A percentile compares a stretch with the other conserved stretches of the same genome.
These are phyloP conservation scores for Xylaria palmicola DNA, from an alignment of 495 filamentous ascomycete species.

Conservation along the genomic window DNA sequence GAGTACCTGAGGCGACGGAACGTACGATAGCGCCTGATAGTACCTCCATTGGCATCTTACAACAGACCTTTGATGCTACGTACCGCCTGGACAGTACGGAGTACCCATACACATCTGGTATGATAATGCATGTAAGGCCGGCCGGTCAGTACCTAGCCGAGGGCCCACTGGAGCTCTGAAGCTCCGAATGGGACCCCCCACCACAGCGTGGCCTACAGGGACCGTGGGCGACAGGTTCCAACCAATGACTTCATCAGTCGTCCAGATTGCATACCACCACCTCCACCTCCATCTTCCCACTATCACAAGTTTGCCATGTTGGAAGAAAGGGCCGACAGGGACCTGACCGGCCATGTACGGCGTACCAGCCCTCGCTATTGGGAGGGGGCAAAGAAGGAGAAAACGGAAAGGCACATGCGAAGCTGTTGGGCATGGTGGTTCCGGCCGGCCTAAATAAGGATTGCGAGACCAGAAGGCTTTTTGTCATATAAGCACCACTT, in stretches of 20 bases:
- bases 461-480: neutral
- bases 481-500: conserved; percentile 4
- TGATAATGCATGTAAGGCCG: too few relatives aligned
- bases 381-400: neutral
- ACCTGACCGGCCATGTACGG: neutral
- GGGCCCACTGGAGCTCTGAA: neutral
- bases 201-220: neutral
- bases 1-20: conserved; percentile 2
- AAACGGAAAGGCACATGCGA: conserved; percentile 28
- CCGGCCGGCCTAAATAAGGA: conserved; percentile 9
- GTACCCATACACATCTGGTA: too few relatives aligned
- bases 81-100: too few relatives aligned
- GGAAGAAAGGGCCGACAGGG: neutral
- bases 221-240: neutral
- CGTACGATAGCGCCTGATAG: neutral
- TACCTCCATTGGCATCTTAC: neutral
- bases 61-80: neutral
- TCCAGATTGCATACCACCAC: conserved; percentile 4
- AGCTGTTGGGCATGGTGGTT: conserved; percentile 14
- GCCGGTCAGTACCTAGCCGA: too few relatives aligned
- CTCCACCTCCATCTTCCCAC: neutral
- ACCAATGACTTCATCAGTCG: conserved; percentile 20
- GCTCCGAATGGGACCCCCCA: neutral
- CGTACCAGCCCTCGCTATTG: neutral
- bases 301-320: neutral